Evolutionary conservation across 2,329 filamentous ascomycete genomes (phyloP).

Genomic region (Fusarium floridanum): DNA sequence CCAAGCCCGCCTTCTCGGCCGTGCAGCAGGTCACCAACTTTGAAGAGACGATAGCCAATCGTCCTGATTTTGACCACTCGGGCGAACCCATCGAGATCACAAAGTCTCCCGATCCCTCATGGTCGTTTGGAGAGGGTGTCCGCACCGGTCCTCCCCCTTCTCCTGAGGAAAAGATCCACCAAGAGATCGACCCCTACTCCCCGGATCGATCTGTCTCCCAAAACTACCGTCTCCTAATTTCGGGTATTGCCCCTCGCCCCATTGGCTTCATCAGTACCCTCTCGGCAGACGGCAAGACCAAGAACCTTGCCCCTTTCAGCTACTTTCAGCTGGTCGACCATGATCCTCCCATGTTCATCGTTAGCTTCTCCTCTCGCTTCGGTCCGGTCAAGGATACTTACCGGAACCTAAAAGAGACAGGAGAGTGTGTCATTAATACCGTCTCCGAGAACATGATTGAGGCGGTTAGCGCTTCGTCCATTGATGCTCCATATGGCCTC

Average conservation of each 20-base stretch:
- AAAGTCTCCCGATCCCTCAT: slow-evolving; percentile 57
- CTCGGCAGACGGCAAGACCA: slow-evolving; percentile 68
- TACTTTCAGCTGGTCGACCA: slow-evolving; percentile 85
- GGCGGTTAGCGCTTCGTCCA: slow-evolving; percentile 80
- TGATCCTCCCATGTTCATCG: slow-evolving; percentile 83
- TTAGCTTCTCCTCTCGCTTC: slow-evolving; percentile 61
- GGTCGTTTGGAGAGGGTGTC: slow-evolving; percentile 60
- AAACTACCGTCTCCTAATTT: slow-evolving; percentile 91
- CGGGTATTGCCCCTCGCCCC: slow-evolving; percentile 82
- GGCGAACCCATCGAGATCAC: slow-evolving; percentile 42
- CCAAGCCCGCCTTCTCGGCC: slow-evolving; percentile 39
- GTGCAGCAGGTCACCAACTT: slow-evolving; percentile 43
- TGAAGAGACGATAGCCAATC: slow-evolving; percentile 36
- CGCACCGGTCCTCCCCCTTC: slow-evolving; percentile 24
- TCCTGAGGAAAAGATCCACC: slow-evolving; percentile 61
- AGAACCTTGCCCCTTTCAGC: slow-evolving; percentile 84
- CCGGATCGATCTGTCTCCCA: slow-evolving; percentile 73
- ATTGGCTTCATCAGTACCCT: slow-evolving; percentile 71
- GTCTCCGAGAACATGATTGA: slow-evolving; percentile 84
- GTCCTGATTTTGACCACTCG: slow-evolving; percentile 44
- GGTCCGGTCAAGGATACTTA: slow-evolving; percentile 79
- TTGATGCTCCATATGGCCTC: slow-evolving; percentile 78
- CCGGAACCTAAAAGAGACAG: slow-evolving; percentile 74
- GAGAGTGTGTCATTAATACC: slow-evolving; percentile 85
- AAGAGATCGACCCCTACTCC: slow-evolving; percentile 83